Evolutionary conservation across 169 alveolate genomes (phyloP).

Genomic region (Ichthyophthirius multifiliis): DNA sequence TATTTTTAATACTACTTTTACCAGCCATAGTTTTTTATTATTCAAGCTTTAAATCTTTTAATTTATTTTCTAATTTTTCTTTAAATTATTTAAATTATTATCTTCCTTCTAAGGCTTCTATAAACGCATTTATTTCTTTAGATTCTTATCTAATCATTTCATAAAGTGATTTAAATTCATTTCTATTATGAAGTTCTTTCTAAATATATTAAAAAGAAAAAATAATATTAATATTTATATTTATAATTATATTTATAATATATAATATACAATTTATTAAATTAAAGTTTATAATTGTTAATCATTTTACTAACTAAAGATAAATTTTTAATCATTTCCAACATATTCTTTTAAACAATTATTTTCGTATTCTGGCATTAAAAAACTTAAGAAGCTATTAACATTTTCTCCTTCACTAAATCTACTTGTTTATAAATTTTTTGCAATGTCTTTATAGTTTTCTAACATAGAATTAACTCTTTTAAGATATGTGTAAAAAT

Average conservation of each 20-base stretch:
- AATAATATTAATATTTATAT: too few species aligned
- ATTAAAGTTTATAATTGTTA: not conserved
- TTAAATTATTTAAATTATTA: slow-evolving; percentile 21
- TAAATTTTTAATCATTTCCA: slow-evolving; percentile 12
- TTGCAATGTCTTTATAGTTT: not conserved
- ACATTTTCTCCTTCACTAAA: not conserved
- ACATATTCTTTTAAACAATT: slow-evolving; percentile 29
- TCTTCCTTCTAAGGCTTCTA: slow-evolving; percentile 20
- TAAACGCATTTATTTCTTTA: slow-evolving; percentile 39
- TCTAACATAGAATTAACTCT: slow-evolving; percentile 1
- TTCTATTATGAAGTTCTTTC: not conserved
- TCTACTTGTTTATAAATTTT: not conserved
- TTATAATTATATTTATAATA: too few species aligned
- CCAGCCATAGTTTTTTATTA: slow-evolving; percentile 15
- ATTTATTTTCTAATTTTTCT: slow-evolving; percentile 5
- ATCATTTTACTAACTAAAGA: not conserved
- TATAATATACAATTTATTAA: not conserved
- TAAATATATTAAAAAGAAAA: too few species aligned
- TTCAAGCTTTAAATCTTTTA: slow-evolving; percentile 18
- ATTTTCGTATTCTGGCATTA: slow-evolving; percentile 45
- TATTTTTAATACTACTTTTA: slow-evolving; percentile 8
- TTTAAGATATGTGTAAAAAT: not conserved
- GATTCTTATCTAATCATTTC: slow-evolving; percentile 25
- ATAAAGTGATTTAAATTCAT: slow-evolving; percentile 14
- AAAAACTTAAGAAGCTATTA: not conserved